These are phyloP conservation scores for Candida argentea DNA, from an alignment of 805 yeast species.

Conservation along the genomic window DNA sequence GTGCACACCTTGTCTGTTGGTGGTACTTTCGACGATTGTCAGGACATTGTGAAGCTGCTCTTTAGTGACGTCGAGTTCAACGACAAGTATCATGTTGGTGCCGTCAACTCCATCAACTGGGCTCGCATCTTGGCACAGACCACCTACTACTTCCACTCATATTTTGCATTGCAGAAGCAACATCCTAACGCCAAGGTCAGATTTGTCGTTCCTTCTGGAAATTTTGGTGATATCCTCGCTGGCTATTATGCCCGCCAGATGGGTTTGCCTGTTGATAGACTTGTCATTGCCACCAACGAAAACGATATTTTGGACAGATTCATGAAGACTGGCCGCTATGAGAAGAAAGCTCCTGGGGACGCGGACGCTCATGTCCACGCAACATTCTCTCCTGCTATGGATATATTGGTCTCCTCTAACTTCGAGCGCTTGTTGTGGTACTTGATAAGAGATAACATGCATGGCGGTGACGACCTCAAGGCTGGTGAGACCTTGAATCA, in stretches of 20 bases:
- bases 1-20: conserved; percentile 92
- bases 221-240: conserved; percentile 96
- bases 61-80: conserved; percentile 88
- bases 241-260: conserved; percentile 90
- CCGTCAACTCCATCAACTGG: conserved; percentile 98
- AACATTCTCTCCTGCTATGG: conserved; percentile 97
- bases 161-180: conserved; percentile 54
- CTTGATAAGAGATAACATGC: conserved; percentile 64
- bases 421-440: conserved; percentile 97
- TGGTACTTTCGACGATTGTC: conserved; percentile 98
- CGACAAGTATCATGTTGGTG: conserved; percentile 86
- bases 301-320: conserved; percentile 93
- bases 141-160: conserved; percentile 91
- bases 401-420: conserved; percentile 87
- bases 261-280: conserved; percentile 86
- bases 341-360: conserved; percentile 46
- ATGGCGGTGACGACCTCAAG: conserved; percentile 38
- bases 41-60: conserved; percentile 86
- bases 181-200: conserved; percentile 41
- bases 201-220: conserved; percentile 94
- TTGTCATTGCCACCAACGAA: conserved; percentile 91
- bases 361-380: conserved; percentile 49
- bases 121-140: conserved; percentile 97
- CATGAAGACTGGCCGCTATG: conserved; percentile 76
- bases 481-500: conserved; percentile 65